Base-by-base conservation (phyloP, 768 basidiomycete species). In the Suillus alpinus region DNA sequence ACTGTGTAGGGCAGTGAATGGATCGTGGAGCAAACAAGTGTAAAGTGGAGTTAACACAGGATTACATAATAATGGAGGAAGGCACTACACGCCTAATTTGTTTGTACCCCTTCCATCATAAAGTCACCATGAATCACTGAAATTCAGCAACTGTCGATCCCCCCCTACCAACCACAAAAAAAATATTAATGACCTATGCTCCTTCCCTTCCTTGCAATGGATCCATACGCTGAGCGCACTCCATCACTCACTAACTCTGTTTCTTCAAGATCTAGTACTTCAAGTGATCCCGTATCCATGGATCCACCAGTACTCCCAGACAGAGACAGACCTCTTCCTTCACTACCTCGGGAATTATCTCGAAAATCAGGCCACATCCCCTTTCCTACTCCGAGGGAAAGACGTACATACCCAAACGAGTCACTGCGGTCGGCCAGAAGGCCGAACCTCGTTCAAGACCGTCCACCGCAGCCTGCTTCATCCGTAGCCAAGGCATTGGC, bases 191-290 rank as follows among this genome's bases (percentile, higher is more conserved):
- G 58, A 56, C 57, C 61, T 2, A 63, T 65, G 66, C 59, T 59
- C 14, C 51, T 14, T 20, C 56, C 63, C 37, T 65, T 67, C 57
- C 69, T 63, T 8, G 29, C 51, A 37, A 73, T 72, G 72, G 65
- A 70, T 37, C 57, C 66, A 29, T 67, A 68, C 59, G 10, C 57
- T 20, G 65, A 71, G 46, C 58, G 68, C 7, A 70, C 68, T 0
- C 72, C 73, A 13, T 74, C 74, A 0, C 73, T 74, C 64, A 65
- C 62, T 0, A 60, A 58, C 40, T 75, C 74, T 7, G 70, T 71
- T 37, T 60, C 62, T 16, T 62, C 60, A 16, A 51, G 59, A 13
- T 69, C 69, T n/a, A 57, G 66, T n/a, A 63, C 51, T 2, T 59
- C 67, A 55, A 67, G 63, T 26, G 58, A 62, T 18, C 61, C 72